Evolutionary conservation across 805 yeast species (phyloP).

Genomic region (Saturnispora bothae): DNA sequence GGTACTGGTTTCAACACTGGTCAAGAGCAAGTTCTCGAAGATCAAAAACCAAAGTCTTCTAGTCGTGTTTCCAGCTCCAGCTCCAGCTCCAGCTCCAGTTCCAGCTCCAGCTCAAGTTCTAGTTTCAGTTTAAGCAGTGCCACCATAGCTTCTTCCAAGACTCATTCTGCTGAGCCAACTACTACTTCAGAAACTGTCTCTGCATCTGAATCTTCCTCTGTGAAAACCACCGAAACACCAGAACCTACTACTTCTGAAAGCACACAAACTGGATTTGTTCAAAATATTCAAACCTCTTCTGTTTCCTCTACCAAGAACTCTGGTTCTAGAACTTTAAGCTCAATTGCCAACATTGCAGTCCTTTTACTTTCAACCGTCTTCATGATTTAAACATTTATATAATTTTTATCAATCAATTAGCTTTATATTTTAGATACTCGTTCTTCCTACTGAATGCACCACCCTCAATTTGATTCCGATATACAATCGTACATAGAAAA

Average conservation of each 20-base stretch:
- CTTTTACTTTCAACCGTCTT: constrained; percentile 2
- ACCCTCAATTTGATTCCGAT: no score
- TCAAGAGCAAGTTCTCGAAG: constrained; percentile 24
- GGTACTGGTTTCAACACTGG: constrained; percentile 60
- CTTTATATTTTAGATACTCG: no score
- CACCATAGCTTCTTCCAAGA: constrained; percentile 6
- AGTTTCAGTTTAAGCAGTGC: not conserved
- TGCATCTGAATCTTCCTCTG: constrained; percentile 1
- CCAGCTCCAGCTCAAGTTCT: not conserved
- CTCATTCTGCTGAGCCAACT: no score
- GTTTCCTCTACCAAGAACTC: constrained; percentile 1
- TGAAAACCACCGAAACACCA: constrained; percentile 3
- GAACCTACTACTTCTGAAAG: not conserved
- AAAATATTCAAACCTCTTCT: not conserved
- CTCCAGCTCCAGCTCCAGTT: constrained; percentile 4
- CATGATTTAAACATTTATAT: constrained; percentile 3
- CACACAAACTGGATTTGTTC: constrained; percentile 2
- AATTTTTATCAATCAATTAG: not conserved
- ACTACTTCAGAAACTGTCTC: constrained; percentile 2
- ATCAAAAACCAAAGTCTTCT: constrained; percentile 11
- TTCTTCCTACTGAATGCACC: no score
- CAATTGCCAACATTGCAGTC: constrained; percentile 1
- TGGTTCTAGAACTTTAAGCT: not conserved
- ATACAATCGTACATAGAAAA: no score
- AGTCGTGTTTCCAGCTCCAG: not conserved